Percentiles rank a stretch among this genome's conserved stretches.
Evolutionary conservation across 371 early-diverging fungal genomes (phyloP).

Genomic region (Lichtheimia hyalospora): DNA sequence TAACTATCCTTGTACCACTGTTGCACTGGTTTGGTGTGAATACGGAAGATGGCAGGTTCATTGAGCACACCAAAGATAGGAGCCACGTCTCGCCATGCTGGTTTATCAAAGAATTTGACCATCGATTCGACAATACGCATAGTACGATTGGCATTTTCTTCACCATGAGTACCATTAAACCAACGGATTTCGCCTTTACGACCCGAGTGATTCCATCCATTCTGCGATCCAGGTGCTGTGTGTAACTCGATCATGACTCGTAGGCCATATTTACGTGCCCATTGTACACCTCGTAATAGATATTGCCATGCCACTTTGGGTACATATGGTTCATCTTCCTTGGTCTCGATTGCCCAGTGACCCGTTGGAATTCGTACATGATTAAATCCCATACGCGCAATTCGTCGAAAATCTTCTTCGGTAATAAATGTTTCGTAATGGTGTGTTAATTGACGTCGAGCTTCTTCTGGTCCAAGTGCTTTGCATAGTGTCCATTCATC

Average conservation of each 20-base stretch:
- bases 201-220: conserved; percentile 80
- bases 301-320: conserved; percentile 56
- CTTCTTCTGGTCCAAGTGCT: conserved; percentile 57
- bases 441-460: conserved; percentile 38
- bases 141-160: conserved; percentile 33
- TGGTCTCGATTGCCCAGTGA: conserved; percentile 63
- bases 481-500: conserved; percentile 72
- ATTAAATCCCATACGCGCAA: conserved; percentile 66
- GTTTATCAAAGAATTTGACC: conserved; percentile 35
- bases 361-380: conserved; percentile 78
- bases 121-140: conserved; percentile 38
- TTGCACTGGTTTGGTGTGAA: conserved; percentile 15
- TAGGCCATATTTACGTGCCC: conserved; percentile 69
- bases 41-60: conserved; percentile 37
- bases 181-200: conserved; percentile 47
- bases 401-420: conserved; percentile 61
- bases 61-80: conserved; percentile 57
- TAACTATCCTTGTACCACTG: conserved; percentile 38
- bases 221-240: conserved; percentile 77
- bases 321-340: conserved; percentile 58
- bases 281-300: conserved; percentile 57
- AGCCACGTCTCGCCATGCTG: conserved; percentile 51
- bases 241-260: conserved; percentile 77
- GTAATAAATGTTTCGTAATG: conserved; percentile 74
- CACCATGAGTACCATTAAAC: conserved; percentile 40